Base-by-base conservation (phyloP, 2,329 filamentous ascomycete genomes). In the Chalara sp. region DNA sequence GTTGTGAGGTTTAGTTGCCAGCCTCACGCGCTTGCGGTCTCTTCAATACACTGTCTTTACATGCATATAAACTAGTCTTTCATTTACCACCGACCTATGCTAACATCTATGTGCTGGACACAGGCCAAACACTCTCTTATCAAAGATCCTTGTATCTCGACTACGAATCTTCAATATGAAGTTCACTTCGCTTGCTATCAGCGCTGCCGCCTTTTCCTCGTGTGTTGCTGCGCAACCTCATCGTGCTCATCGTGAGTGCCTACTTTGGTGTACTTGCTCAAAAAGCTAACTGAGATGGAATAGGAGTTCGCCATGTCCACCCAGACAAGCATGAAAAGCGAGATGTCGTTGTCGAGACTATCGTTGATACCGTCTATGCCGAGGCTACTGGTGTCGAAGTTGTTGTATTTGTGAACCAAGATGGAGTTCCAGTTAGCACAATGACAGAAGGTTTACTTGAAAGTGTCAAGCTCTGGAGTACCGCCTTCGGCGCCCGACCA, bases 401-500 rank as follows among this genome's bases (percentile, higher is more conserved):
- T 28, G 73, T 86, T 58, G 74, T 86, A 59, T 85, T 78, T 66
- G 78, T 85, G 44, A 74, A 87, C 61, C 67, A 76, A 56, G 64
- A 75, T 51, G 80, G 80, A 50, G 70, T 74, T n/a, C 69, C 73
- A 3, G 56, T 81, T 53, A 72, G 69, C 40, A 76, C 71, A 6
- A 61, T 63, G 13, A 72, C 58, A 6, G 43, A 53, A 8, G 41
- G 53, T 8, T 42, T 60, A 10, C 11, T 48, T 41, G 47, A 42
- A 5, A 35, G 32, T 39, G 10, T 52, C 33, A 44, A 46, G 48
- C 46, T 43, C 47, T 12, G 30, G 12, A 21, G 47, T 33, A 2
- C 28, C 40, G n/a, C 30, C 32, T 44, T 33, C 35, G 6, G 13
- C 47, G 31, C 10, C 49, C 45, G 39, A 21, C 41, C 43, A 37